Evolutionary conservation across 306 rosid genomes (phyloP).

Genomic region (Chamaecrista fasciculata): DNA sequence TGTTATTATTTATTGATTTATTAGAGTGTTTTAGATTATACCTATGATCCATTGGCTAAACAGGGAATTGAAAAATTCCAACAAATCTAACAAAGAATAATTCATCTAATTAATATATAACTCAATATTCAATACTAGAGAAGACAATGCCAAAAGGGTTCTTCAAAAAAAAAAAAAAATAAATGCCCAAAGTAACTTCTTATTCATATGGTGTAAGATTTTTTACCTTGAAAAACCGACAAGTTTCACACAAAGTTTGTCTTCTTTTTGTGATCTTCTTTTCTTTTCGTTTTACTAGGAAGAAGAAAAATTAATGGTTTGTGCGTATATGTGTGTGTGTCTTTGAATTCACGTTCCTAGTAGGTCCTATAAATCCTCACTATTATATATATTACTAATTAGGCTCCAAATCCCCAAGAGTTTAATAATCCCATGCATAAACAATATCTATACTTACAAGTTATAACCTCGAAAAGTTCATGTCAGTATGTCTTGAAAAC

Average conservation of each 20-base stretch:
- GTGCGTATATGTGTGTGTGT: neutral
- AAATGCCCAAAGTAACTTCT: neutral
- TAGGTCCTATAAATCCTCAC: neutral
- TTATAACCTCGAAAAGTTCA: slow-evolving; percentile 27
- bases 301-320: slow-evolving; percentile 1
- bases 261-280: slow-evolving; percentile 17
- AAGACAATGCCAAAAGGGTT: too few species aligned
- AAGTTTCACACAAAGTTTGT: slow-evolving; percentile 26
- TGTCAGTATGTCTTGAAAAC: slow-evolving; percentile 30
- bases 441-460: neutral
- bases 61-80: too few species aligned
- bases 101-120: too few species aligned
- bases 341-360: neutral
- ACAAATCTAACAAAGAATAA: too few species aligned
- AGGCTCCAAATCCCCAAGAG: slow-evolving; percentile 42
- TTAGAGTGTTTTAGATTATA: too few species aligned
- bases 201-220: neutral
- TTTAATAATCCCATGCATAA: slow-evolving; percentile 27
- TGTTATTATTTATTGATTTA: too few species aligned
- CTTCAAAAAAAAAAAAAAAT: too few species aligned
- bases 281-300: neutral
- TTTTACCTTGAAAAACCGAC: slow-evolving; percentile 15
- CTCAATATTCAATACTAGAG: neutral
- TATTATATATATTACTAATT: neutral
- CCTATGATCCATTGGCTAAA: too few species aligned